phyloP scores from a whole-genome alignment of 441 rosid genomes.

The Brassica balearica region DNA sequence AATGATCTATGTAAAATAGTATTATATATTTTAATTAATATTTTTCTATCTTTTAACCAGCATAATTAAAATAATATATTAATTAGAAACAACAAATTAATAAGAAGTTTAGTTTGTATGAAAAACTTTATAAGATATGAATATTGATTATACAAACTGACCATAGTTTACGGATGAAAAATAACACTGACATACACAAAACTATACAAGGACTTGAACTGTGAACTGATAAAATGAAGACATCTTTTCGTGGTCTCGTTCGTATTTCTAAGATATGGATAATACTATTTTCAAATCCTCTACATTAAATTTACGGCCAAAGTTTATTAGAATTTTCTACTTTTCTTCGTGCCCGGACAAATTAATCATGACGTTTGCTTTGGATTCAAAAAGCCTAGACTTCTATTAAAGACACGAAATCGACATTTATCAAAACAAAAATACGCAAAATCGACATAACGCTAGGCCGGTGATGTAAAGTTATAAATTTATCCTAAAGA shows the following conservation, averaged over 20 bases:
- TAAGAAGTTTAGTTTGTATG: not conserved
- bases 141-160: too few relatives aligned
- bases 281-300: not conserved
- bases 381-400: not conserved
- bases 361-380: not conserved
- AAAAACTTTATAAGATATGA: not conserved
- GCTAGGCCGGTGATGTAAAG: constrained; percentile 44
- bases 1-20: not conserved
- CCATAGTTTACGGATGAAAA: not conserved
- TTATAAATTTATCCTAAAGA: constrained; percentile 29
- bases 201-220: not conserved
- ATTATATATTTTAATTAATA: too few relatives aligned
- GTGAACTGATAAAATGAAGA: not conserved
- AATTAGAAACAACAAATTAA: not conserved
- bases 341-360: not conserved
- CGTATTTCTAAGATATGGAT: not conserved
- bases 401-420: not conserved
- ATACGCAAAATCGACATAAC: constrained; percentile 27
- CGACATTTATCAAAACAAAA: not conserved
- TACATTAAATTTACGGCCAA: not conserved
- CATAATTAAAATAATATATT: too few relatives aligned
- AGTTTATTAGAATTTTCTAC: not conserved
- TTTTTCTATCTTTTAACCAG: too few relatives aligned
- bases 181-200: not conserved
- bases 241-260: not conserved